Conservation (phyloP, 2,329 filamentous ascomycete species). For the Aspergillus sp. region DNA sequence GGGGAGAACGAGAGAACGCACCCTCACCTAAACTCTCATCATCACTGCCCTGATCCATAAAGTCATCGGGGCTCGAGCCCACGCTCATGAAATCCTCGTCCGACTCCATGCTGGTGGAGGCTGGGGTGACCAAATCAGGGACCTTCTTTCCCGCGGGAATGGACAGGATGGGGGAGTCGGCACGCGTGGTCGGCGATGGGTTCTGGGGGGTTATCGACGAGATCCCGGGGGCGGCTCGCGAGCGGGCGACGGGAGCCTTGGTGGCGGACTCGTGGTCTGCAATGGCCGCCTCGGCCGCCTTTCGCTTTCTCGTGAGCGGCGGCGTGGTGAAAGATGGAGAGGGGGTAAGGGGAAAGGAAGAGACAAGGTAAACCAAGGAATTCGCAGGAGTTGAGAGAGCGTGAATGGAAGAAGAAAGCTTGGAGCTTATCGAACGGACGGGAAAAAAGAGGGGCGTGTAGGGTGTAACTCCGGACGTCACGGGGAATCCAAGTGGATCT, state of each 20-base stretch:
- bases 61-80: constrained; percentile 71
- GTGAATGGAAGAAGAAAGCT: not conserved
- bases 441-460: not conserved
- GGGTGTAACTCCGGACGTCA: not conserved
- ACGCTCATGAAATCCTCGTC: constrained; percentile 92
- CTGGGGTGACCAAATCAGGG: constrained; percentile 41
- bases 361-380: constrained; percentile 3
- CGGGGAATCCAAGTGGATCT: not conserved
- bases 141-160: constrained; percentile 23
- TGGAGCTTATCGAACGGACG: not conserved
- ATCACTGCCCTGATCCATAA: constrained; percentile 71
- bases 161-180: constrained; percentile 4
- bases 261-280: constrained; percentile 31
- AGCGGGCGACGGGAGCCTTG: constrained; percentile 22
- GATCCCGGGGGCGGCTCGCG: constrained; percentile 23
- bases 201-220: not conserved
- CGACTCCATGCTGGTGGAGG: constrained; percentile 74
- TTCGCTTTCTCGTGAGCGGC: constrained; percentile 53
- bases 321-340: constrained; percentile 49
- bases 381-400: not conserved
- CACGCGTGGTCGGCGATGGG: not conserved
- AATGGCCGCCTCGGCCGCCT: constrained; percentile 49
- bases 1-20: constrained; percentile 17
- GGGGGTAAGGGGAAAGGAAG: not conserved
- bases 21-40: constrained; percentile 56